Base-by-base conservation (phyloP, 2,329 filamentous ascomycete species). In the Corniculantispora saksenae region DNA sequence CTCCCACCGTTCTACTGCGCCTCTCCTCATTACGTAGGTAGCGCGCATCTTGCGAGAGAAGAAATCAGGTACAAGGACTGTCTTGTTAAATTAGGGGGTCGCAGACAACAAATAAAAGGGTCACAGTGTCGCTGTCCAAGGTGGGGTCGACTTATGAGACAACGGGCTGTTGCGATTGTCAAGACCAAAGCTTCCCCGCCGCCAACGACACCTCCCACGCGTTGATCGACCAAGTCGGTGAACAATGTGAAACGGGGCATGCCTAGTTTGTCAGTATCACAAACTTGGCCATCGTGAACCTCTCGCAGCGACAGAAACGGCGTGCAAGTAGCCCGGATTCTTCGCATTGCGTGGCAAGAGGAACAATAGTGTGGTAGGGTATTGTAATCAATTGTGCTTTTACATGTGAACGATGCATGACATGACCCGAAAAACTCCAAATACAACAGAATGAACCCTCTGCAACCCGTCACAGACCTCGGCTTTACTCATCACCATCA, bases 401-500 rank as follows among this genome's bases (percentile, higher is more conserved):
- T 53, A 32, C 17, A 45, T 53, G 10, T 53, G 10, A 43, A 53
- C 23, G 23, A 53, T 61, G 48, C 21, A 27, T 50, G 32, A 43
- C 35, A 40, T 40, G 21, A 27, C 35, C 58, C 55, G 12, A 27
- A 27, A 43, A 61, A 61, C 58, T 40, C 58, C 58, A 61, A 53
- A 53, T 23, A 2, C 35, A 53, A 38, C 45, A 50, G 17, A 29
- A 43, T 7, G 13, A 48, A 27, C 32, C 45, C 50, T 29, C 25
- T 58, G 32, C 32, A 53, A 53, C 53, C 23, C 32, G 23, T 53
- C 32, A 32, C 32, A 5, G 10, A 32, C 10, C 32, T n/a, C 32
- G 10, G 32, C 32, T 15, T 38, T 65, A 65, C 70, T 78, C 68
- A 69, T 73, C 66, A 38, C 35, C 59, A 71, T 61, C 74, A 71